Base-by-base conservation (phyloP, 2,329 filamentous ascomycete genomes). In the Colletotrichum endophyticum region DNA sequence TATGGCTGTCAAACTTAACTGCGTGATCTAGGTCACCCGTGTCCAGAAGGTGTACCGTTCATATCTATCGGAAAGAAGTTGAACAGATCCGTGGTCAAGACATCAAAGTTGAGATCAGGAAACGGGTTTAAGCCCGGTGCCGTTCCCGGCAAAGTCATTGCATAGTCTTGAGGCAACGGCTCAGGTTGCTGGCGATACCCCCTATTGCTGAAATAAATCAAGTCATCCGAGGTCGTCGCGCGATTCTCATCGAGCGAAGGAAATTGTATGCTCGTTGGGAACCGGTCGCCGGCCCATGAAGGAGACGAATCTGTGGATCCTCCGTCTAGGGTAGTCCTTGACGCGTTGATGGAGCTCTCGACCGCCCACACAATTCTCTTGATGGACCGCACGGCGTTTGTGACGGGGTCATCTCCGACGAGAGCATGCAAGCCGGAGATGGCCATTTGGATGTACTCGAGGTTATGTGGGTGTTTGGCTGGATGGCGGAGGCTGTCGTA, bases 401-500 rank as follows among this genome's bases (percentile, higher is more conserved):
- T 76, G 53, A 82, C 81, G 28, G 80, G 82, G 28, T 83, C 81
- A 19, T 82, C 76, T 49, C 81, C 80, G 66, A 82, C 28, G 6
- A 76, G 59, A 13, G 64, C 25, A 22, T 53, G 70, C 13, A 76
- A 32, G 19, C 64, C 62, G 9, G 57, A 73, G 32, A 76, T 69
- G 12, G 70, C 73, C 70, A 73, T 76, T 7, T 73, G 70, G 44
- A 76, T 73, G 44, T 69, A 76, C 27, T 76, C 73, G 8, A 76
- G 28, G 34, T 76, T 76, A 11, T 76, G 82, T 1, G 81, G 78
- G 28, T 82, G 80, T 57, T 83, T 83, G 12, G 79, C 75, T 0
- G 81, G 81, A 53, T 81, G 80, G 22, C 79, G 78, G 13, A 83
- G 77, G 30, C 79, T 80, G 73, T 83, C 81, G 59, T 82, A 81